Evolutionary conservation across 768 basidiomycete species (phyloP).

Genomic region (Termitomyces sp.): DNA sequence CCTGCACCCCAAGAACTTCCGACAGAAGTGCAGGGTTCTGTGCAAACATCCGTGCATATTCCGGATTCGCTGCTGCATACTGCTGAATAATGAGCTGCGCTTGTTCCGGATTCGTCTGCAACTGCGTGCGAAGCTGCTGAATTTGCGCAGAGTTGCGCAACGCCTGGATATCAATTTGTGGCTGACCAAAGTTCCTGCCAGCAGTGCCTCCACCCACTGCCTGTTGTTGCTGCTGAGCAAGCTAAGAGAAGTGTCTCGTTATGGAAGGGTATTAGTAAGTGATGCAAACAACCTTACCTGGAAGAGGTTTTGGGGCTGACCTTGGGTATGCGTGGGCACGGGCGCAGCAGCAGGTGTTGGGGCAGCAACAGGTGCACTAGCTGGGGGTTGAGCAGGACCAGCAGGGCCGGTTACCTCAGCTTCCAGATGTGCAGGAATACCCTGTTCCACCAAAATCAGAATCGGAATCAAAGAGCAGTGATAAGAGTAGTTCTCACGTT

Average conservation of each 20-base stretch:
- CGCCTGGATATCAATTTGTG: slow-evolving; percentile 38
- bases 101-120: slow-evolving; percentile 70
- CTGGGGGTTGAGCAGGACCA: slow-evolving; percentile 29
- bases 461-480: neutral
- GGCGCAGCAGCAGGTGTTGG: slow-evolving; percentile 30
- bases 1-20: slow-evolving; percentile 51
- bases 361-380: slow-evolving; percentile 26
- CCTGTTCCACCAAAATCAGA: slow-evolving; percentile 38
- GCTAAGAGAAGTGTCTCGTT: slow-evolving; percentile 27
- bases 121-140: slow-evolving; percentile 64
- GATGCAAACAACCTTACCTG: slow-evolving; percentile 44
- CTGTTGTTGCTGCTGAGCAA: slow-evolving; percentile 69
- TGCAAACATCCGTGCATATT: slow-evolving; percentile 61
- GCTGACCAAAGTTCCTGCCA: slow-evolving; percentile 22
- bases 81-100: slow-evolving; percentile 83
- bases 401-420: slow-evolving; percentile 36
- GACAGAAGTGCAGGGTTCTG: slow-evolving; percentile 67
- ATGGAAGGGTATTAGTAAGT: neutral
- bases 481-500: slow-evolving; percentile 45
- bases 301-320: slow-evolving; percentile 79
- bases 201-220: slow-evolving; percentile 34
- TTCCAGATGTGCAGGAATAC: slow-evolving; percentile 70
- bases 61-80: slow-evolving; percentile 68
- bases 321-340: slow-evolving; percentile 22
- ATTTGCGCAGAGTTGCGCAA: slow-evolving; percentile 63